These are phyloP conservation scores for Lasiodiplodia hormozganensis DNA, from an alignment of 2,329 filamentous ascomycete genomes.

Conservation along the genomic window DNA sequence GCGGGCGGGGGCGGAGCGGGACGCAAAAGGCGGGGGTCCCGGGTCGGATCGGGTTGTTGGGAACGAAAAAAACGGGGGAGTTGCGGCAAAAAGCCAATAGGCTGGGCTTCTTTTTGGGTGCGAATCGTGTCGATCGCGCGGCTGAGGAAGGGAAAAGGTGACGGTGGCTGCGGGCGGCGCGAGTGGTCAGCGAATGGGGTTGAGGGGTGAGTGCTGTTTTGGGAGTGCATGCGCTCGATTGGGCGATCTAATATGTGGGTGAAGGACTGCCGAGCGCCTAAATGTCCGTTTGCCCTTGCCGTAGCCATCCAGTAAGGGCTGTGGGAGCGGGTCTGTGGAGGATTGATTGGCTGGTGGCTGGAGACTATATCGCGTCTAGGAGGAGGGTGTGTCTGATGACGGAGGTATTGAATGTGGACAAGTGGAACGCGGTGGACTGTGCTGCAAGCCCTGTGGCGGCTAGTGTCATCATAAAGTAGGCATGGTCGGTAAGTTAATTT, in stretches of 20 bases:
- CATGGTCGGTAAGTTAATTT: not conserved
- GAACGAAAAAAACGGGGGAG: not conserved
- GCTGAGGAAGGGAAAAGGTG: not conserved
- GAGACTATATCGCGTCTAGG: not conserved
- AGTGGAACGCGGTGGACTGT: not conserved
- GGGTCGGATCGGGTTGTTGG: not conserved
- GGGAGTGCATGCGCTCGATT: not conserved
- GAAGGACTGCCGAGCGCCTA: not conserved
- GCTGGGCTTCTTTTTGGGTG: not conserved
- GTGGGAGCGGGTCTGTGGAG: not conserved
- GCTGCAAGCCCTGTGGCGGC: not conserved
- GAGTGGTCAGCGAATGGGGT: not conserved
- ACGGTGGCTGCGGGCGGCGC: not conserved
- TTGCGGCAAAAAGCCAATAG: not conserved
- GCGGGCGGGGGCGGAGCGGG: not conserved
- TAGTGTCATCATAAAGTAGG: not conserved
- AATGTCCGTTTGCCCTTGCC: conserved; percentile 2
- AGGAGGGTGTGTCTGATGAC: conserved; percentile 12
- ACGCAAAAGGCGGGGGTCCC: not conserved
- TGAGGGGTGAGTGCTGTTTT: not conserved
- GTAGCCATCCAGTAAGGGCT: not conserved
- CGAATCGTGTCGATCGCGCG: not conserved
- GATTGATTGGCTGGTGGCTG: conserved; percentile 8
- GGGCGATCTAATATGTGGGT: conserved; percentile 11
- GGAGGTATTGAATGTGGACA: not conserved